Percentiles rank a stretch among this genome's conserved stretches.
Conservation (phyloP, 2,329 filamentous ascomycete genomes). For the Monascus ruber region DNA sequence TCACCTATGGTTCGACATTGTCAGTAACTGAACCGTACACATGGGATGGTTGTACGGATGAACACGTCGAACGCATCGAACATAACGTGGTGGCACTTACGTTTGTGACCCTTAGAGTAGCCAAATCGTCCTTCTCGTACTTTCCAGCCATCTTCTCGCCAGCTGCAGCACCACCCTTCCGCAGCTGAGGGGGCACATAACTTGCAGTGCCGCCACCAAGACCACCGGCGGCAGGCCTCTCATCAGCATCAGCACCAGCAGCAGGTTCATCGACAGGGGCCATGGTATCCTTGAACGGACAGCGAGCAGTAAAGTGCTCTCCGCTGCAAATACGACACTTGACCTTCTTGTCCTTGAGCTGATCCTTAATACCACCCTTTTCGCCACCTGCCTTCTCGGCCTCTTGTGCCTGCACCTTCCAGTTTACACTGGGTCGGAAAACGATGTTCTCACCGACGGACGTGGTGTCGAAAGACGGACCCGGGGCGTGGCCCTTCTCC, state of each 20-base stretch:
- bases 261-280: conserved; percentile 48
- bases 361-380: conserved; percentile 54
- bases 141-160: conserved; percentile 87
- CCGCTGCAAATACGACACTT: conserved; percentile 98
- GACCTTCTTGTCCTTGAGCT: conserved; percentile 96
- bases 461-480: conserved; percentile 81
- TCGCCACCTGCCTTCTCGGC: conserved; percentile 36
- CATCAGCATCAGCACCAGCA: conserved; percentile 29
- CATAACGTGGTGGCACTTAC: conserved; percentile 44
- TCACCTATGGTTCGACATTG: conserved; percentile 49
- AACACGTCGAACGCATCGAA: conserved; percentile 1
- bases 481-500: conserved; percentile 71
- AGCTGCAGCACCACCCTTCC: conserved; percentile 48
- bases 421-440: conserved; percentile 86
- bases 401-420: conserved; percentile 81
- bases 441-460: conserved; percentile 96
- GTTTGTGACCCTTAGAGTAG: conserved; percentile 94
- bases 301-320: conserved; percentile 98
- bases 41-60: neutral
- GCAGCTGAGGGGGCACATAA: conserved; percentile 89
- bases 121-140: conserved; percentile 92
- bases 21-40: conserved; percentile 13
- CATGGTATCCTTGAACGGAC: conserved; percentile 99
- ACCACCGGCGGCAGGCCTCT: conserved; percentile 40
- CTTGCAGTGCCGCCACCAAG: conserved; percentile 60